Evolutionary conservation across 1,284 basidiomycete genomes (phyloP), one percentile per base, ranked within the genome.

Genomic region (Boletus sp.): DNA sequence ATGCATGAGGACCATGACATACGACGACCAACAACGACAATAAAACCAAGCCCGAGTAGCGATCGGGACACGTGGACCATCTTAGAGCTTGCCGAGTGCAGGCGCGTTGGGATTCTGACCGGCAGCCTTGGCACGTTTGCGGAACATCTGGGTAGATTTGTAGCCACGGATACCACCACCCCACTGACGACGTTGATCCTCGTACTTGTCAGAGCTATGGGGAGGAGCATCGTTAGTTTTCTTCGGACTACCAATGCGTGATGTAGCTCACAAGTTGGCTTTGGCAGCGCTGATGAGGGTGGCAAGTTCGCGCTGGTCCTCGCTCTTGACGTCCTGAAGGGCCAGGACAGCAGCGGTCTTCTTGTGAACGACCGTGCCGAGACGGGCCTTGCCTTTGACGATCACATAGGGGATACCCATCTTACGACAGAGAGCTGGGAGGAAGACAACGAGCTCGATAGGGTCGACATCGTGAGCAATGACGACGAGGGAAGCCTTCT

Each of bases 391-490:
- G 76, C 87, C 88, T 82, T 97, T 96, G 65, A 97, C 93, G 62
- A 99, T 97, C 58, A 95, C 92, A 75, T 98, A 98, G 29, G 93
- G 93, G 41, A 97, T 85, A 69, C 94, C 94, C 94, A 97, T 96
- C 86, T 97, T 97, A 72, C 94, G 85, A 80, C 95, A 99, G 56
- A 98, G 86, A 51, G 95, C 94, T 54, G 95, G 95, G 52, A 99
- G 80, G 88, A 94, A 98, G 74, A 99, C 82, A 59, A 95, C 93
- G 63, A 99, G 88, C 74, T 99, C 95, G 57, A 98, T 95, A 47
- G 95, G 95, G 80, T 98, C 95, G 57, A 98, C 95, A 72, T 99
- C 95, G 69, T 97, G 93, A 49, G 92, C 93, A 62, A 99, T 96
- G 73, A 95, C 82, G 60, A 99, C 95, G 55, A 99, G 86, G 49